Evolutionary conservation across 2,329 filamentous ascomycete genomes (phyloP).

Genomic region (Spiromastix sp.): DNA sequence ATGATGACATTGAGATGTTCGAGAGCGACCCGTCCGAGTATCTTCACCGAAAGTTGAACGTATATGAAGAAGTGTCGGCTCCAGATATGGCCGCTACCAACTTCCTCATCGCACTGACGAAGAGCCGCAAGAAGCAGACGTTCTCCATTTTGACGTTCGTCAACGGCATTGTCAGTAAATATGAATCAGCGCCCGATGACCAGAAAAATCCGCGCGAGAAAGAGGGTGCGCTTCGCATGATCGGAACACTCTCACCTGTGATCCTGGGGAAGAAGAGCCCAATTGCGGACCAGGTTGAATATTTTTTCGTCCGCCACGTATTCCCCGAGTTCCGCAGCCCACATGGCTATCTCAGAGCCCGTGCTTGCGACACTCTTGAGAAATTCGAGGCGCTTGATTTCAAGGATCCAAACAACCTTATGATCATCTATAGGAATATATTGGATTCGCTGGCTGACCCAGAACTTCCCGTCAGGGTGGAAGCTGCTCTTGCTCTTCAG

Average conservation of each 20-base stretch:
- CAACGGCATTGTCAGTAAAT: conserved; percentile 88
- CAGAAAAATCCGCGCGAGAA: conserved; percentile 93
- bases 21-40: conserved; percentile 93
- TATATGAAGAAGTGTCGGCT: conserved; percentile 91
- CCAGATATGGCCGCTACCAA: conserved; percentile 94
- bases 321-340: conserved; percentile 94
- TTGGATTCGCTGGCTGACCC: conserved; percentile 92
- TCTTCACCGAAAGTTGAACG: conserved; percentile 92
- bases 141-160: conserved; percentile 92
- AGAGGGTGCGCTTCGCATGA: conserved; percentile 94
- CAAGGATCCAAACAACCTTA: conserved; percentile 89
- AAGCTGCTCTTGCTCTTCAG: conserved; percentile 86
- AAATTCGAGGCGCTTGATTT: conserved; percentile 97
- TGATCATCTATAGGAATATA: conserved; percentile 93
- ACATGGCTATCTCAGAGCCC: conserved; percentile 84
- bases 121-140: conserved; percentile 88
- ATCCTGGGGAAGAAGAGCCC: conserved; percentile 97
- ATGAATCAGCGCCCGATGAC: conserved; percentile 71
- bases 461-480: conserved; percentile 87
- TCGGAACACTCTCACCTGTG: conserved; percentile 85
- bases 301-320: conserved; percentile 95
- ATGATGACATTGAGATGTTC: conserved; percentile 89
- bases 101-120: conserved; percentile 89
- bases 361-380: conserved; percentile 93
- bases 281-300: conserved; percentile 94